Evolutionary conservation across 2,329 filamentous ascomycete species (phyloP).

Genomic region (Trichoderma aggressivum): DNA sequence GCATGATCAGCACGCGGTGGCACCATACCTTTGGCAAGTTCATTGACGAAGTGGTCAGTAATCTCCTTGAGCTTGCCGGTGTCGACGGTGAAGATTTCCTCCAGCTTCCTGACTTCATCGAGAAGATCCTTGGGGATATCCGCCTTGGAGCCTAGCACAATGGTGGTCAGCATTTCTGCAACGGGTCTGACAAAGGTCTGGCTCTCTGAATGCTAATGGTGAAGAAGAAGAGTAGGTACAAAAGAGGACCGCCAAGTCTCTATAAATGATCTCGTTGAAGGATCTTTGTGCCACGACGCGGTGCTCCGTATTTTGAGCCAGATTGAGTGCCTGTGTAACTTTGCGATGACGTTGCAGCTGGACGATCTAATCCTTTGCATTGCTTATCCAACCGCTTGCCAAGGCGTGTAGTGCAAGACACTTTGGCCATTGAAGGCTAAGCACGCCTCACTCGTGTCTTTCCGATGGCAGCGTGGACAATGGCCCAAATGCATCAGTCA

Average conservation of each 20-base stretch:
- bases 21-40: constrained; percentile 73
- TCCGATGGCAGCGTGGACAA: neutral
- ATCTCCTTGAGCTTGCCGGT: constrained; percentile 81
- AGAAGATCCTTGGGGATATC: constrained; percentile 85
- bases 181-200: neutral
- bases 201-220: too few relatives aligned
- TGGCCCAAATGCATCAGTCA: neutral
- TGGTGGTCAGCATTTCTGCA: constrained; percentile 21
- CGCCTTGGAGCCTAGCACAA: constrained; percentile 71
- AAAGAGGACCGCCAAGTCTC: neutral
- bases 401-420: neutral
- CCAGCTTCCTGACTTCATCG: constrained; percentile 74
- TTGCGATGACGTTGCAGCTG: constrained; percentile 2
- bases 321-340: neutral
- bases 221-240: neutral
- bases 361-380: neutral
- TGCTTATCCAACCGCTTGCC: neutral
- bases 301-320: neutral
- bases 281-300: neutral
- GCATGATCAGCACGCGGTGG: neutral
- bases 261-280: neutral
- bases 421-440: neutral
- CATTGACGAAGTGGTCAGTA: constrained; percentile 81
- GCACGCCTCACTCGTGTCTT: neutral
- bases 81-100: constrained; percentile 78